These are phyloP conservation scores for Chaetoceros tenuissimus DNA, from an alignment of 108 stramenopile genomes.

Conservation along the genomic window DNA sequence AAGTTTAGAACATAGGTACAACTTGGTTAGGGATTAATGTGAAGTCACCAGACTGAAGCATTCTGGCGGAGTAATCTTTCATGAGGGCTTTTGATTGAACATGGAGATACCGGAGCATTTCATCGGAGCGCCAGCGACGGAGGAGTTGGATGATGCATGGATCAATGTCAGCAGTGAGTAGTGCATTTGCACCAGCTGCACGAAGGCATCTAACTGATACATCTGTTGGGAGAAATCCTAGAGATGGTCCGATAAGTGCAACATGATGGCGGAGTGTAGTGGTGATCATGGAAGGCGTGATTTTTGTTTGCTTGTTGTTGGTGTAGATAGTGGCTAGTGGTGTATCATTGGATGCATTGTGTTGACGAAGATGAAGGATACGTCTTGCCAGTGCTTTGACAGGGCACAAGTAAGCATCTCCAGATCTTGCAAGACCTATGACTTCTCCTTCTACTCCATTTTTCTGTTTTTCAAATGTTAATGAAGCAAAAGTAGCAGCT, in stretches of 20 bases:
- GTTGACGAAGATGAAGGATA: slow-evolving; percentile 12
- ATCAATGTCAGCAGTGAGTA: slow-evolving; percentile 20
- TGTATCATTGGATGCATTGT: slow-evolving; percentile 1
- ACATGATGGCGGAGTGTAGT: slow-evolving; percentile 1
- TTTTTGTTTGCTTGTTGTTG: neutral
- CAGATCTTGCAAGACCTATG: slow-evolving; percentile 22
- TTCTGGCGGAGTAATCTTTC: slow-evolving; percentile 11
- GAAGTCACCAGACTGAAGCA: slow-evolving; percentile 22
- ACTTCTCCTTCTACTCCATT: slow-evolving; percentile 28
- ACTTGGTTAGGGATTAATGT: slow-evolving; percentile 12
- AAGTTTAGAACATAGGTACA: no score
- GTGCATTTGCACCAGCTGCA: slow-evolving; percentile 31
- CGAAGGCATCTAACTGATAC: slow-evolving; percentile 21
- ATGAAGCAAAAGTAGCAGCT: slow-evolving; percentile 8
- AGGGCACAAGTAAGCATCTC: slow-evolving; percentile 30
- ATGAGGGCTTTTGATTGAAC: slow-evolving; percentile 25
- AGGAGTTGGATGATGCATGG: slow-evolving; percentile 19
- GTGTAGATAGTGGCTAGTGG: slow-evolving; percentile 7
- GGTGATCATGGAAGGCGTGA: slow-evolving; percentile 4
- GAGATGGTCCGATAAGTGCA: slow-evolving; percentile 5
- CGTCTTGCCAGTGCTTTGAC: slow-evolving; percentile 17
- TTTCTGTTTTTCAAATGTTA: slow-evolving; percentile 25
- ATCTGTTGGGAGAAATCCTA: slow-evolving; percentile 12
- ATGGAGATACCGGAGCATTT: no score
- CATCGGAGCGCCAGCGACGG: slow-evolving; percentile 24